These are phyloP conservation scores for Phialophora tarda DNA, from an alignment of 2,329 filamentous ascomycete species.

Conservation along the genomic window DNA sequence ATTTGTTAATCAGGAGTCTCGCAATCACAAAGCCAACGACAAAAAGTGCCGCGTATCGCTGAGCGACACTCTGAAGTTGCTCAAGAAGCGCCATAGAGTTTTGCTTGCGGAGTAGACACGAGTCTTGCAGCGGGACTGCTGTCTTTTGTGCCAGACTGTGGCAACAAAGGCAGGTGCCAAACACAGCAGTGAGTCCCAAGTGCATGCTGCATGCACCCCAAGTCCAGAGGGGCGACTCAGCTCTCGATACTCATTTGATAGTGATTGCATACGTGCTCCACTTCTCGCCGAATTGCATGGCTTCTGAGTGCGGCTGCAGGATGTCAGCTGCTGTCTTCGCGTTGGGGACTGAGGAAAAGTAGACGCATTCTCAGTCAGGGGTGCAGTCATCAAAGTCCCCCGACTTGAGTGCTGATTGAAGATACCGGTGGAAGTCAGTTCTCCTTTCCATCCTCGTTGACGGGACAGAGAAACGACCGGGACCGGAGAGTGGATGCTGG, in stretches of 20 bases:
- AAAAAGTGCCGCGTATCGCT: conserved; percentile 24
- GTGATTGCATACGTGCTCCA: not conserved
- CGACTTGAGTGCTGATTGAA: not conserved
- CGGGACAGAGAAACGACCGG: not conserved
- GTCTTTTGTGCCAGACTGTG: not conserved
- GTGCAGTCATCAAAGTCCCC: not conserved
- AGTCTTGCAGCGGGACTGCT: not conserved
- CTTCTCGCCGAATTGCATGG: not conserved
- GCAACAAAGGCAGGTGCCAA: not conserved
- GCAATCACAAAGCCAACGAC: conserved; percentile 22
- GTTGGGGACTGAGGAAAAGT: not conserved
- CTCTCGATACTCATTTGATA: not conserved
- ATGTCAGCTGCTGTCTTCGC: not conserved
- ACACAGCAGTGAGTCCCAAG: not conserved
- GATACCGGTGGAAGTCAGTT: not conserved
- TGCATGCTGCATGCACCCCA: not conserved
- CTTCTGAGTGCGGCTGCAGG: not conserved
- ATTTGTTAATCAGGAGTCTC: conserved; percentile 36
- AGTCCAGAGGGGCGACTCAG: not conserved
- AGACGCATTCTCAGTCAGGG: not conserved
- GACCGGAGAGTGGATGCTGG: not conserved
- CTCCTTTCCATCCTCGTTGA: not conserved
- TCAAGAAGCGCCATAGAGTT: conserved; percentile 13
- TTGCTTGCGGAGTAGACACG: not conserved
- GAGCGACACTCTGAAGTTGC: conserved; percentile 9